phyloP scores from a whole-genome alignment of 345 rosid species.

The Moricandia moricandioides region DNA sequence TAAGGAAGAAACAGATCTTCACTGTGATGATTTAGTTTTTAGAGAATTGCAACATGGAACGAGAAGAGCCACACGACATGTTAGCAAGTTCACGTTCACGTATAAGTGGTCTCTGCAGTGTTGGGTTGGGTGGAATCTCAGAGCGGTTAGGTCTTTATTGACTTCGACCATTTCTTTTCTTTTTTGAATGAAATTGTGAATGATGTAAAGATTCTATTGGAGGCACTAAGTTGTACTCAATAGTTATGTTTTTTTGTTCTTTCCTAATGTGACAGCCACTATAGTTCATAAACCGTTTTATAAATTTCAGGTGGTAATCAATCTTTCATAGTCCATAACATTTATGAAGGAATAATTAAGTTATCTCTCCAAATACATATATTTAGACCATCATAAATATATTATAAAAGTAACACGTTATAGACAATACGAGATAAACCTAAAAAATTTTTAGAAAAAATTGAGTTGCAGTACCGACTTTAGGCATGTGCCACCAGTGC shows the following conservation, averaged over 20 bases:
- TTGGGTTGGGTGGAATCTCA: conserved; percentile 25
- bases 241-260: neutral
- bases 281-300: neutral
- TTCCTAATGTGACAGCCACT: neutral
- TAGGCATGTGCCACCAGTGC: too few species aligned
- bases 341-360: too few species aligned
- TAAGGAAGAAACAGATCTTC: neutral
- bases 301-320: too few species aligned
- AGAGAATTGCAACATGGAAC: conserved; percentile 24
- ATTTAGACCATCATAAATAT: too few species aligned
- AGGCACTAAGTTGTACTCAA: neutral
- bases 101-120: conserved; percentile 23
- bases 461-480: too few species aligned
- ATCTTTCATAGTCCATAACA: too few species aligned
- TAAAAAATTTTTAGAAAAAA: too few species aligned
- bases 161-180: neutral
- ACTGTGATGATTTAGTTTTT: neutral
- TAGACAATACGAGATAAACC: too few species aligned
- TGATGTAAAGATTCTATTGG: neutral
- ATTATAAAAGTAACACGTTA: too few species aligned
- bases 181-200: neutral
- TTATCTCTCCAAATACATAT: too few species aligned
- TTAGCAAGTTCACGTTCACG: neutral
- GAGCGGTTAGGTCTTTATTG: conserved; percentile 21
- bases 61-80: conserved; percentile 25